Evolutionary conservation across 768 basidiomycete species (phyloP), one percentile per base, ranked within the genome.

Genomic region (Russula earlei): DNA sequence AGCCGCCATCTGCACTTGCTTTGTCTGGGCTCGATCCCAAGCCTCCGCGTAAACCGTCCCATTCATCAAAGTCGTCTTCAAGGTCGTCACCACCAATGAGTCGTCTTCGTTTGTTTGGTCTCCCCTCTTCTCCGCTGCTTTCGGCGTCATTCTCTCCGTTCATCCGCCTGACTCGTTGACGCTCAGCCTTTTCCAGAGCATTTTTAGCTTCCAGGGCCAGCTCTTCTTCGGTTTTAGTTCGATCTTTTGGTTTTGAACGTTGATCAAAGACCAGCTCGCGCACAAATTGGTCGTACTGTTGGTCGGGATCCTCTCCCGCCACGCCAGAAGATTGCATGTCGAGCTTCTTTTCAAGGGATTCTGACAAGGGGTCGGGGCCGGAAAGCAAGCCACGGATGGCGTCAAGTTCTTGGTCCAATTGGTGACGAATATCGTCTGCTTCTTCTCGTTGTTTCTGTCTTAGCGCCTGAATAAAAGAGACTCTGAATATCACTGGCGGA

Each of bases 161-260:
- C 94, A 97, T 96, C 22, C 96, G 81, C 63, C 82, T 74, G 46
- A 84, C 68, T 27, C 96, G 77, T 61, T 75, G 78, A 63, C 78
- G 75, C 71, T 99, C 96, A 1, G 90, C 89, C 68, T 83, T 85
- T 70, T 94, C 88, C 52, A 99, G 70, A 5, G 80, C 76, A 62
- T 89, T 87, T 64, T 91, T 93, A 65, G 87, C 89, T 59, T 95
- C 92, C 58, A 86, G 56, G 5, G 93, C 94, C 27, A 92, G 64
- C 65, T 99, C 96, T 64, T 97, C 92, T 64, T 96, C 95, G 0
- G 94, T 97, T 73, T 96, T 97, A 27, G 91, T 93, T 53, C 96
- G 74, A 67, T 99, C 89, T 66, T 91, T 96, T 0, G 96, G 88
- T 60, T 93, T 90, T 2, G 96, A 88, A 1, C 96, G 81, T 63